These are phyloP conservation scores for Acmispon strigosus DNA, from an alignment of 306 rosid species.

Conservation along the genomic window DNA sequence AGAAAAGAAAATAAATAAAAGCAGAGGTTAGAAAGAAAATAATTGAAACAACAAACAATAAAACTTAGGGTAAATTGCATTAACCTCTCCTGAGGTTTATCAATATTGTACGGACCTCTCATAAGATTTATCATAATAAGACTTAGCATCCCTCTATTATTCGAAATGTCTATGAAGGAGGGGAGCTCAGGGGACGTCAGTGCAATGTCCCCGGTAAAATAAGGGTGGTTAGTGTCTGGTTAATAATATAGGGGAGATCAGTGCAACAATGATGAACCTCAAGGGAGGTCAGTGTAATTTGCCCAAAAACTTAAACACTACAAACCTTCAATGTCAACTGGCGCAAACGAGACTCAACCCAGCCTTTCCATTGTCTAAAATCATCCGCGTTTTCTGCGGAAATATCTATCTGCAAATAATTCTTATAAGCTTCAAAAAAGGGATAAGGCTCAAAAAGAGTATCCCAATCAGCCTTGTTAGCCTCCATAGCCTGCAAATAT, in stretches of 20 bases:
- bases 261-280: too few species aligned
- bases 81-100: too few species aligned
- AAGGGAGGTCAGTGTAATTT: too few species aligned
- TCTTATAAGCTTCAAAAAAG: constrained; percentile 81
- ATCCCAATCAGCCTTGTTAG: constrained; percentile 78
- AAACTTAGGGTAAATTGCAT: too few species aligned
- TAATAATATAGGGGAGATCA: too few species aligned
- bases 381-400: constrained; percentile 73
- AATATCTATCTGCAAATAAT: constrained; percentile 80
- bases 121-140: too few species aligned
- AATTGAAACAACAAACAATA: not conserved
- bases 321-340: constrained; percentile 85
- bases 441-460: constrained; percentile 73
- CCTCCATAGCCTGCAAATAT: constrained; percentile 75
- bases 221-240: too few species aligned
- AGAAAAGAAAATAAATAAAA: not conserved
- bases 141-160: too few species aligned
- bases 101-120: too few species aligned
- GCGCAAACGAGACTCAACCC: constrained; percentile 97
- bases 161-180: too few species aligned
- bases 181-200: too few species aligned
- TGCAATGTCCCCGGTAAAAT: too few species aligned
- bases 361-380: constrained; percentile 92
- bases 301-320: not conserved
- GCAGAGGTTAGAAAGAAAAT: not conserved